Conservation (phyloP, 2,329 filamentous ascomycete species). For the Stenocarpella maydis region DNA sequence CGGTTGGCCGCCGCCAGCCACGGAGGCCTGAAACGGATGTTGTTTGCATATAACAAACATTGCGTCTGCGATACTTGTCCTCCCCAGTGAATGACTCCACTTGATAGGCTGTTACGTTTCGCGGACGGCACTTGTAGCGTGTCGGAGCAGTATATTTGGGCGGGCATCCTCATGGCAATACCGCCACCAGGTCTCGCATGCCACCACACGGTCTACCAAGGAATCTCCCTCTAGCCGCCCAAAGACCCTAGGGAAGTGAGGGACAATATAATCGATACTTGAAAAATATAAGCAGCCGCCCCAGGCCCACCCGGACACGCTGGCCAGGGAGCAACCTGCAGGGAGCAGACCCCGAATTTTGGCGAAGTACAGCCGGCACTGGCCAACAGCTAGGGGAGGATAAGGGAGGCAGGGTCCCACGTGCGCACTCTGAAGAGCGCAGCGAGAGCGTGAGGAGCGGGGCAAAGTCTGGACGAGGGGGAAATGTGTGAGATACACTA, state of each 20-base stretch:
- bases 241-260: background rate
- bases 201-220: background rate
- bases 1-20: too few species aligned
- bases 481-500: constrained; percentile 50
- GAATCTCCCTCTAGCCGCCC: background rate
- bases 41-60: background rate
- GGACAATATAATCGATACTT: background rate
- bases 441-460: background rate
- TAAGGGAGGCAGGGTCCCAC: too few species aligned
- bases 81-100: background rate
- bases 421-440: background rate
- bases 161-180: background rate
- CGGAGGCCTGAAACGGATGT: background rate
- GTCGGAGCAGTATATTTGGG: background rate
- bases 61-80: background rate
- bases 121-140: background rate
- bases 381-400: background rate
- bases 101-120: background rate
- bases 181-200: background rate
- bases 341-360: too few species aligned
- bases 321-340: background rate
- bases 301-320: background rate
- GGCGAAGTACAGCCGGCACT: background rate
- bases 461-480: background rate
- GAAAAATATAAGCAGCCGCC: background rate